A percentile compares a stretch with the other conserved stretches of the same genome.
phyloP scores from a whole-genome alignment of 768 basidiomycete species.

The Kwoniella bestiolae region DNA sequence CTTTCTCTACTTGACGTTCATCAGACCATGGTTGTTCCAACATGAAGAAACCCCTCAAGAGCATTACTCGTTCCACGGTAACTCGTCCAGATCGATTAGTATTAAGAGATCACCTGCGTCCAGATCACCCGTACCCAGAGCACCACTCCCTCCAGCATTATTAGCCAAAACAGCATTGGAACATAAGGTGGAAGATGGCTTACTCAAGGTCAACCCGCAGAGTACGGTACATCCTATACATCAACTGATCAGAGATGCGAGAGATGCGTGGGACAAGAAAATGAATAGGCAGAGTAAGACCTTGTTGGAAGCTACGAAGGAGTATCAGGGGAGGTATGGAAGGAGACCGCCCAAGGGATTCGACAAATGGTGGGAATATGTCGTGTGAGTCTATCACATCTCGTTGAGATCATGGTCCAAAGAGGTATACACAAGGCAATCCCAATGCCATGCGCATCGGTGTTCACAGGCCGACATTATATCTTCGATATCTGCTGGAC shows the following conservation, averaged over 20 bases:
- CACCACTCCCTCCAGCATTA: conserved; percentile 7
- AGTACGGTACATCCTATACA: conserved; percentile 54
- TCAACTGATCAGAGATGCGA: conserved; percentile 51
- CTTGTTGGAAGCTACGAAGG: conserved; percentile 58
- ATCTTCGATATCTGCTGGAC: not conserved
- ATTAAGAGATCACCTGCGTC: not conserved
- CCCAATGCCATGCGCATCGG: too few relatives aligned
- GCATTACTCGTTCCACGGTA: not conserved
- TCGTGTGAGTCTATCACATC: conserved; percentile 27
- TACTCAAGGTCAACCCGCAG: conserved; percentile 47
- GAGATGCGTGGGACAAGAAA: conserved; percentile 54
- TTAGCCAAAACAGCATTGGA: conserved; percentile 15
- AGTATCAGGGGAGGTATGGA: conserved; percentile 57
- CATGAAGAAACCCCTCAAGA: not conserved
- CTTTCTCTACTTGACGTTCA: not conserved
- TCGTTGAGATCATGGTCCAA: not conserved
- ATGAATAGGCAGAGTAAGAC: conserved; percentile 57
- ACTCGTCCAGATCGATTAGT: not conserved
- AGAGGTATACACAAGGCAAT: too few relatives aligned
- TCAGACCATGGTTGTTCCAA: not conserved
- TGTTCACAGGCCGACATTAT: too few relatives aligned
- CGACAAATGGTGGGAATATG: conserved; percentile 59
- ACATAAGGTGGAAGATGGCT: conserved; percentile 39
- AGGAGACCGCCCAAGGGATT: conserved; percentile 60
- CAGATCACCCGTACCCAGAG: not conserved